A percentile compares a stretch with the other conserved stretches of the same genome.
phyloP scores from a whole-genome alignment of 768 basidiomycete genomes.

The Xerocomellus dryophilus region DNA sequence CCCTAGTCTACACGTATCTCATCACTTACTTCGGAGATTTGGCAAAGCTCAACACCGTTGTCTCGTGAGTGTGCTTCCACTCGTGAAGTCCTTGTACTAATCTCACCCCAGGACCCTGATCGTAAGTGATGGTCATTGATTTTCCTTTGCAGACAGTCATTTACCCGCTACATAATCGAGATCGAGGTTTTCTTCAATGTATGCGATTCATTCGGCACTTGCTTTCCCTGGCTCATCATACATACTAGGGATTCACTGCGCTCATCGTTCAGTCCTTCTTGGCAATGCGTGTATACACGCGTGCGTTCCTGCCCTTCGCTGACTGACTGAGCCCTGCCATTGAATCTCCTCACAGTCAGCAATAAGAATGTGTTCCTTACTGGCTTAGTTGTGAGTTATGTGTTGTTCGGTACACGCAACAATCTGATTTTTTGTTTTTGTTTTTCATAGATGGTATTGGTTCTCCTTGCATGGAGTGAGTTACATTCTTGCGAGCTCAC shows the following conservation, averaged over 20 bases:
- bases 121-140: background rate
- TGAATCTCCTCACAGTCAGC: constrained; percentile 40
- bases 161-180: constrained; percentile 25
- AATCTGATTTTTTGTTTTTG: background rate
- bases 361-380: constrained; percentile 42
- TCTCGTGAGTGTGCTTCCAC: background rate
- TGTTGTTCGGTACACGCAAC: background rate
- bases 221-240: background rate
- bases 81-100: background rate
- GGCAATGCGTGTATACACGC: constrained; percentile 45
- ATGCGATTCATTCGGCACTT: background rate
- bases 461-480: constrained; percentile 41
- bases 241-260: constrained; percentile 39
- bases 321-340: background rate
- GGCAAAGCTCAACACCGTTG: background rate
- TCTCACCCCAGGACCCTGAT: background rate
- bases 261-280: constrained; percentile 56
- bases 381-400: constrained; percentile 25
- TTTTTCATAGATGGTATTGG: constrained; percentile 21
- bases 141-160: background rate
- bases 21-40: constrained; percentile 39
- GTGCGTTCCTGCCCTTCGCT: constrained; percentile 30
- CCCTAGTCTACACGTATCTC: constrained; percentile 46
- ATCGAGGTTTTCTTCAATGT: constrained; percentile 52
- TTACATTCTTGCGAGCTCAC: background rate